These are phyloP conservation scores for Camellia oleifera DNA, from an alignment of 179 eudicot genomes.

Conservation along the genomic window DNA sequence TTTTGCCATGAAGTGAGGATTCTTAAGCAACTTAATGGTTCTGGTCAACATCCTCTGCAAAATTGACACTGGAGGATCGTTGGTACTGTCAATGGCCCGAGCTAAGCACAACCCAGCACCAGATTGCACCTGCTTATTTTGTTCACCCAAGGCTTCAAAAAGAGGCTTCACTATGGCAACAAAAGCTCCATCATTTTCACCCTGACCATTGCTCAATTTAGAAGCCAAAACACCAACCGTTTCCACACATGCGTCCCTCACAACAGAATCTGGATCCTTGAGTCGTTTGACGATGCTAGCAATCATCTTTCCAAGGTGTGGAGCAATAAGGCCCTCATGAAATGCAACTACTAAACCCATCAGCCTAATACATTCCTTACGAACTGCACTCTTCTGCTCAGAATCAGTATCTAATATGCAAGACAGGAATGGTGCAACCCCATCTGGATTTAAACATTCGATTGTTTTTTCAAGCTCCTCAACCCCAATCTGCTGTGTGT, in stretches of 20 bases:
- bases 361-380: slow-evolving; percentile 72
- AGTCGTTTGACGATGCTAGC: slow-evolving; percentile 71
- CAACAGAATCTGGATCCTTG: slow-evolving; percentile 78
- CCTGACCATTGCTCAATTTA: slow-evolving; percentile 44
- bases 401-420: slow-evolving; percentile 76
- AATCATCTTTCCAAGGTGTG: slow-evolving; percentile 70
- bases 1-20: slow-evolving; percentile 82
- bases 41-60: slow-evolving; percentile 71
- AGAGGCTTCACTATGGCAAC: slow-evolving; percentile 70
- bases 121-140: slow-evolving; percentile 76
- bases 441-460: slow-evolving; percentile 59
- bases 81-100: slow-evolving; percentile 61
- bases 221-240: slow-evolving; percentile 73
- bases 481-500: slow-evolving; percentile 70
- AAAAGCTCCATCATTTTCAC: slow-evolving; percentile 45
- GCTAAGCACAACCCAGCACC: slow-evolving; percentile 87
- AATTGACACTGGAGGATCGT: slow-evolving; percentile 58
- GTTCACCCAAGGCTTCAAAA: slow-evolving; percentile 86
- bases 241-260: slow-evolving; percentile 77
- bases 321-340: slow-evolving; percentile 48
- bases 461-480: slow-evolving; percentile 65
- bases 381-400: slow-evolving; percentile 71
- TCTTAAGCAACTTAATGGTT: slow-evolving; percentile 73
- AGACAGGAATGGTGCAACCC: slow-evolving; percentile 60
- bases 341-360: slow-evolving; percentile 56